Evolutionary conservation across 106 monocot species (phyloP).

Genomic region (Dioscorea dumetorum): DNA sequence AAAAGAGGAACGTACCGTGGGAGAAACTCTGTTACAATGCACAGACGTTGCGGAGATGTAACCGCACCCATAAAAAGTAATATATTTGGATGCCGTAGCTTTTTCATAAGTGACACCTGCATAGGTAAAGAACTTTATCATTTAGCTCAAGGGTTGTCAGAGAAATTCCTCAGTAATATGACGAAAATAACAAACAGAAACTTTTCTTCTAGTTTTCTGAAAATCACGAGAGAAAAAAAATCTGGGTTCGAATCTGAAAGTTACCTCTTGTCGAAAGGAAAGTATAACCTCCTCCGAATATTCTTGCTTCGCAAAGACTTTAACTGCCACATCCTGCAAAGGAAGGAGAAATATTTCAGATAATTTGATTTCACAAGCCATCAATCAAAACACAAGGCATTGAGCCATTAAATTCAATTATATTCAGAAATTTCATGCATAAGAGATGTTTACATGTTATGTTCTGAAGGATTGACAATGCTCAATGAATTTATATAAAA

Average conservation of each 20-base stretch:
- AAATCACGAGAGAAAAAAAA: too few relatives aligned
- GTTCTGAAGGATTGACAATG: not conserved
- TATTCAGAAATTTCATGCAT: too few relatives aligned
- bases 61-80: conserved; percentile 98
- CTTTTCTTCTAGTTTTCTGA: too few relatives aligned
- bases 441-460: not conserved
- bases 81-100: conserved; percentile 92
- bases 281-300: conserved; percentile 84
- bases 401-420: too few relatives aligned
- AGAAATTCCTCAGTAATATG: too few relatives aligned
- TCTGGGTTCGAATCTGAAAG: too few relatives aligned
- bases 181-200: too few relatives aligned
- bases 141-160: too few relatives aligned
- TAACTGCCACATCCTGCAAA: conserved; percentile 74
- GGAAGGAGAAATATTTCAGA: too few relatives aligned
- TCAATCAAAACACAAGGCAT: too few relatives aligned
- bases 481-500: not conserved
- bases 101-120: conserved; percentile 98
- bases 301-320: conserved; percentile 91
- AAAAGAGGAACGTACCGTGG: conserved; percentile 63
- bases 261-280: conserved; percentile 93
- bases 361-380: too few relatives aligned
- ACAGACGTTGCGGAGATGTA: conserved; percentile 84
- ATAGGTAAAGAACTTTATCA: conserved; percentile 5
- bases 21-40: conserved; percentile 96